phyloP scores from a whole-genome alignment of 768 basidiomycete genomes.

The Mrakia gelida region DNA sequence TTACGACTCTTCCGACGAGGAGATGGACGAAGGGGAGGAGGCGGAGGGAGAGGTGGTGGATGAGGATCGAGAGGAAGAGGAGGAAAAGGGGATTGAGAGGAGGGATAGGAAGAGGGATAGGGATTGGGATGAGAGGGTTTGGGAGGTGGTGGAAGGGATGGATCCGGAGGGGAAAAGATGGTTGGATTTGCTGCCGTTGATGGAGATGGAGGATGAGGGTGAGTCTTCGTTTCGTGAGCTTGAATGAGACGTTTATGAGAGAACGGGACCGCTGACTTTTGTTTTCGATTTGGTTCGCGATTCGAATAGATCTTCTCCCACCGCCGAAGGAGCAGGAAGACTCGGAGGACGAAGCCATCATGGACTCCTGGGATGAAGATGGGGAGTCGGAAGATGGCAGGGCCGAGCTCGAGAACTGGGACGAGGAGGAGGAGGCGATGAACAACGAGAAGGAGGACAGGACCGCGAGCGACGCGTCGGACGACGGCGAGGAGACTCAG shows the following conservation, averaged over 20 bases:
- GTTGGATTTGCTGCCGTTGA: neutral
- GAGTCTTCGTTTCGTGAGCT: neutral
- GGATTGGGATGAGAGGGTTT: slow-evolving; percentile 13
- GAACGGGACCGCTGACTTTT: neutral
- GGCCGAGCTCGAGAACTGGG: neutral
- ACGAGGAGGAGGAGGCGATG: neutral
- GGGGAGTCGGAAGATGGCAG: neutral
- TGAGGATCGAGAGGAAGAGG: neutral
- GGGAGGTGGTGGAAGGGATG: neutral
- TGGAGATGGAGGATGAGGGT: slow-evolving; percentile 8
- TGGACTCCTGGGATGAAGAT: neutral
- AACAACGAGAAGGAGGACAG: neutral
- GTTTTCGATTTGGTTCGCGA: too few relatives aligned
- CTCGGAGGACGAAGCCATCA: neutral
- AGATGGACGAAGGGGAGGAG: neutral
- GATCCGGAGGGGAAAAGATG: neutral
- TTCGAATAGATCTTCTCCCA: neutral
- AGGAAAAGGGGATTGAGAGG: slow-evolving; percentile 2
- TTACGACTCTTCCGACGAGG: neutral
- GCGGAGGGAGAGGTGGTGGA: neutral
- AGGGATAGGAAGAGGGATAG: neutral
- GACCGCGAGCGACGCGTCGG: neutral
- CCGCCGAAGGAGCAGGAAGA: neutral
- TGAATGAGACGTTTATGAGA: too few relatives aligned
- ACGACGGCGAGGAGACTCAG: neutral